These are phyloP conservation scores for Hamamelis virginiana DNA, from an alignment of 164 flowering plant species.

Conservation along the genomic window DNA sequence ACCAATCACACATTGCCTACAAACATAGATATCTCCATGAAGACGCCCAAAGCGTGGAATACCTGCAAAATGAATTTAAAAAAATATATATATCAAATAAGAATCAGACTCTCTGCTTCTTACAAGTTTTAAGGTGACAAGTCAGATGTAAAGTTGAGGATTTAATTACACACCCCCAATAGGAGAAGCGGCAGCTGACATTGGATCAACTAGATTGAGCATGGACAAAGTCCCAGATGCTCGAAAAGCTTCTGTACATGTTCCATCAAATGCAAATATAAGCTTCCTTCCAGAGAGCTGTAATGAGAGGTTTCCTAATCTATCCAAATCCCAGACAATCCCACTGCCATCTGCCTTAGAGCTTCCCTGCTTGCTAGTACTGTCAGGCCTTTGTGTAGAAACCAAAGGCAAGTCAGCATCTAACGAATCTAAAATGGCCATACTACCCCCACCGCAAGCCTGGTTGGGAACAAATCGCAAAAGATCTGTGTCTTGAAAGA, in stretches of 20 bases:
- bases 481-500: conserved; percentile 90
- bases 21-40: conserved; percentile 79
- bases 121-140: neutral
- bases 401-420: conserved; percentile 70
- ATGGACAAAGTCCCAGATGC: conserved; percentile 71
- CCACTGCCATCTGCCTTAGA: conserved; percentile 88
- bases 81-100: neutral
- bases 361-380: conserved; percentile 53
- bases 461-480: conserved; percentile 92
- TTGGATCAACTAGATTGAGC: conserved; percentile 96
- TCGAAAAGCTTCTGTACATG: conserved; percentile 72
- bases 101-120: neutral
- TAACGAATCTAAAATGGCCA: conserved; percentile 93
- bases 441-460: conserved; percentile 98
- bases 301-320: conserved; percentile 73
- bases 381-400: conserved; percentile 66
- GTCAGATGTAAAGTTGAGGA: neutral
- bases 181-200: conserved; percentile 99
- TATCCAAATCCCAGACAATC: conserved; percentile 93
- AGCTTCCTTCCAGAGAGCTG: conserved; percentile 95
- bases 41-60: conserved; percentile 99
- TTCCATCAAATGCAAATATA: conserved; percentile 99
- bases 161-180: conserved; percentile 75
- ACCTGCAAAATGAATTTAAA: conserved; percentile 48
- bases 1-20: conserved; percentile 86